Conservation (phyloP, 441 rosid species). For the Raphanus hybrid region DNA sequence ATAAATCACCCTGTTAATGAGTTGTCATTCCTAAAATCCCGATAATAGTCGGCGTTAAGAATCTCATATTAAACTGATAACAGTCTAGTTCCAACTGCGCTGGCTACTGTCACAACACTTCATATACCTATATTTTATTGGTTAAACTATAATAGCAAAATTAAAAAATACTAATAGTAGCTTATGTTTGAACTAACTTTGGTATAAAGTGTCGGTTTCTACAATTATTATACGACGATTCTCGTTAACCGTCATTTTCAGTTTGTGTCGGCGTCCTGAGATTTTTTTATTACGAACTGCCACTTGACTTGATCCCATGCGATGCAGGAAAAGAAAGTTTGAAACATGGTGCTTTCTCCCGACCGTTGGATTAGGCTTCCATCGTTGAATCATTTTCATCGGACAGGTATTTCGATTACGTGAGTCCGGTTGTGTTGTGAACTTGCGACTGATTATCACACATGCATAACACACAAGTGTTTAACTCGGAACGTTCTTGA, state of each 20-base stretch:
- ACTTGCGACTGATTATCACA: slow-evolving; percentile 7
- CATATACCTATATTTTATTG: slow-evolving; percentile 23
- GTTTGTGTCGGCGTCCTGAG: slow-evolving; percentile 43
- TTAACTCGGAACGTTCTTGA: slow-evolving; percentile 31
- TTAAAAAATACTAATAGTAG: slow-evolving; percentile 17
- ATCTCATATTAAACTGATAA: slow-evolving; percentile 53
- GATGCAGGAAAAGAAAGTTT: slow-evolving; percentile 9
- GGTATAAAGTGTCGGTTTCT: slow-evolving; percentile 46
- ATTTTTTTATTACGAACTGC: slow-evolving; percentile 33
- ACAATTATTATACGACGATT: slow-evolving; percentile 42
- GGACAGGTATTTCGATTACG: slow-evolving; percentile 11
- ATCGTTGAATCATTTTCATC: neutral
- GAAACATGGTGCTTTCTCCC: neutral
- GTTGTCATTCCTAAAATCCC: slow-evolving; percentile 76
- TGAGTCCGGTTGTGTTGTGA: slow-evolving; percentile 7
- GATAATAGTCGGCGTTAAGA: slow-evolving; percentile 57
- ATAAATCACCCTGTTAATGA: slow-evolving; percentile 48
- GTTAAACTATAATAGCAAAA: slow-evolving; percentile 5
- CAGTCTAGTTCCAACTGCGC: slow-evolving; percentile 43
- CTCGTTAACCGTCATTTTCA: slow-evolving; percentile 46
- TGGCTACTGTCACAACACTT: slow-evolving; percentile 42
- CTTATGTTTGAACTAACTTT: slow-evolving; percentile 46
- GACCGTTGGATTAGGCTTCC: slow-evolving; percentile 20
- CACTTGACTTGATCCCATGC: slow-evolving; percentile 26
- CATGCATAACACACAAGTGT: slow-evolving; percentile 13